A percentile compares a stretch with the other conserved stretches of the same genome.
These are phyloP conservation scores for Silene conica DNA, from an alignment of 148 eudicot genomes.

Conservation along the genomic window DNA sequence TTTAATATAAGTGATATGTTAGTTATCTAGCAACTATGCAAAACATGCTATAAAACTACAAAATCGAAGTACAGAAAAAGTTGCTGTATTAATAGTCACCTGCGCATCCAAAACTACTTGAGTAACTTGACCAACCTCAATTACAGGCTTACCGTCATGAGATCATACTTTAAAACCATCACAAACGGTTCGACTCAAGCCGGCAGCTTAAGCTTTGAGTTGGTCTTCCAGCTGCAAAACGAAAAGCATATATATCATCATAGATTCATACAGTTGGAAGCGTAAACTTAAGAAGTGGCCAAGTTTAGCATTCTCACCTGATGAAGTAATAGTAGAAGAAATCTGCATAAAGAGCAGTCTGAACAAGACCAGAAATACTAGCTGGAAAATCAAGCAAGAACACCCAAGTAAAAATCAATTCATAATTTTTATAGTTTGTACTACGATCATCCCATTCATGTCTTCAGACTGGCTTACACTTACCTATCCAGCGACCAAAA, in stretches of 20 bases:
- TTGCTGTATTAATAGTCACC: not conserved
- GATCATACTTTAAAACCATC: too few relatives aligned
- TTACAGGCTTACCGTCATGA: not conserved
- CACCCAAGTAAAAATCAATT: not conserved
- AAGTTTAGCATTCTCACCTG: conserved; percentile 36
- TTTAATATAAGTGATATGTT: too few relatives aligned
- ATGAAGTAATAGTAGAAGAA: conserved; percentile 82
- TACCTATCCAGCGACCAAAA: conserved; percentile 62
- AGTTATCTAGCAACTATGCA: too few relatives aligned
- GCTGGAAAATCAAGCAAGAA: conserved; percentile 37
- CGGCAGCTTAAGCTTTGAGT: conserved; percentile 60
- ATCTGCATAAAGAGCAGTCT: conserved; percentile 82
- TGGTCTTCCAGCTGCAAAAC: conserved; percentile 76
- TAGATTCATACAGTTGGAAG: not conserved
- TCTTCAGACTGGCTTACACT: conserved; percentile 34
- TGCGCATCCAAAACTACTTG: not conserved
- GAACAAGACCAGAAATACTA: conserved; percentile 60
- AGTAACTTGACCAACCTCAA: not conserved
- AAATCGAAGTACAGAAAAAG: too few relatives aligned
- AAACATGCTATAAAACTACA: too few relatives aligned
- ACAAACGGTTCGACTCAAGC: conserved; percentile 33
- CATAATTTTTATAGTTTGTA: not conserved
- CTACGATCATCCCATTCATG: too few relatives aligned
- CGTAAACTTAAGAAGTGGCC: not conserved
- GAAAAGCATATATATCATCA: not conserved